These are phyloP conservation scores for Acer saccharum DNA, from an alignment of 345 rosid species.

Conservation along the genomic window DNA sequence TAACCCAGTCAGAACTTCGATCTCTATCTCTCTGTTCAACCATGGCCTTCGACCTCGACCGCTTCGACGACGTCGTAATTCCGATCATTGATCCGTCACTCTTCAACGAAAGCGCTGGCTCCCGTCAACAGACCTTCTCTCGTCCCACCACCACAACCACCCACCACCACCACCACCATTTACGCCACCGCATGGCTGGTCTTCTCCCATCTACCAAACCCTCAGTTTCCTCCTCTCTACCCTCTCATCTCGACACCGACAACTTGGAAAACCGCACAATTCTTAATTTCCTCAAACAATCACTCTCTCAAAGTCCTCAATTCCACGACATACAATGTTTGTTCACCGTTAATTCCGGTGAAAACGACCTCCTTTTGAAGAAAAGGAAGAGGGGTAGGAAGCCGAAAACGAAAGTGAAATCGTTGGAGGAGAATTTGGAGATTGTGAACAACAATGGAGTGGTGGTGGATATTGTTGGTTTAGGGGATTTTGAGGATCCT, in stretches of 20 bases:
- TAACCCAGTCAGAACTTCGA: constrained; percentile 66
- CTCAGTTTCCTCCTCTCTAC: constrained; percentile 6
- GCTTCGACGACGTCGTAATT: constrained; percentile 33
- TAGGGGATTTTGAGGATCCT: constrained; percentile 54
- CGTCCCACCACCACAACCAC: constrained; percentile 42
- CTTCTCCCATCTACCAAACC: constrained; percentile 38
- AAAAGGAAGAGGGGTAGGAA: constrained; percentile 71
- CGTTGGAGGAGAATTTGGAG: constrained; percentile 36
- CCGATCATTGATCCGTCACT: constrained; percentile 56
- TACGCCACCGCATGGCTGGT: constrained; percentile 63
- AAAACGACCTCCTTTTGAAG: constrained; percentile 19
- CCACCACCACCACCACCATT: constrained; percentile 43
- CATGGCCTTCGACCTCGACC: constrained; percentile 33
- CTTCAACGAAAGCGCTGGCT: constrained; percentile 78
- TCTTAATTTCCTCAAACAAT: constrained; percentile 45
- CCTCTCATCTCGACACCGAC: constrained; percentile 34
- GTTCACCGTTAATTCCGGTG: neutral
- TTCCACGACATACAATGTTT: constrained; percentile 33
- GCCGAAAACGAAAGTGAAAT: constrained; percentile 35
- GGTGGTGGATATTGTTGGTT: constrained; percentile 42
- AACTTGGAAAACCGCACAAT: constrained; percentile 52
- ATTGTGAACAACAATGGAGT: constrained; percentile 52
- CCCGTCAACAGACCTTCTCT: constrained; percentile 71
- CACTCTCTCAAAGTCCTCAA: constrained; percentile 49
- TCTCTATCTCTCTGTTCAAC: constrained; percentile 53